These are phyloP conservation scores for Kuraishia ogatae DNA, from an alignment of 805 yeast species.

Conservation along the genomic window DNA sequence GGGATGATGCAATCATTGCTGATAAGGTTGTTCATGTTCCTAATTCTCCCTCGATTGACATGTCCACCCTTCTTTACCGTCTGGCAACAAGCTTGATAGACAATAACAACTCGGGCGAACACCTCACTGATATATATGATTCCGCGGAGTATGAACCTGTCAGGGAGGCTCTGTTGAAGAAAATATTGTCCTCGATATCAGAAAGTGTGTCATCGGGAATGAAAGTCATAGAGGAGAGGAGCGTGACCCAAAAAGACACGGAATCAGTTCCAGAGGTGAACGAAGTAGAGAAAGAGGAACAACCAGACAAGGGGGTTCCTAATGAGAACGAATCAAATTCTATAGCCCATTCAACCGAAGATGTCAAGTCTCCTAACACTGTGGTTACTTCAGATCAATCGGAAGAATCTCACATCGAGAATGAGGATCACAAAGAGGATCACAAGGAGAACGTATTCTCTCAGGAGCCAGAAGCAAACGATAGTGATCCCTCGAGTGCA, in stretches of 20 bases:
- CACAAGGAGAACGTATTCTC: no score
- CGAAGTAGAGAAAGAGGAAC: constrained; percentile 3
- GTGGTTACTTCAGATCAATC: neutral
- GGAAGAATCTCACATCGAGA: constrained; percentile 1
- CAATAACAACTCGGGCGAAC: constrained; percentile 23
- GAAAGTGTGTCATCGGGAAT: neutral
- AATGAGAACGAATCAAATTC: neutral
- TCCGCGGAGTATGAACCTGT: constrained; percentile 9
- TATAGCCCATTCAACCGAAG: constrained; percentile 1
- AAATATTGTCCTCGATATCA: constrained; percentile 3
- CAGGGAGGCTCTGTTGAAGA: constrained; percentile 6
- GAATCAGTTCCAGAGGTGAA: constrained; percentile 1
- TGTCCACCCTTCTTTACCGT: constrained; percentile 1
- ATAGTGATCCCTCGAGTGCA: neutral
- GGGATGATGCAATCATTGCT: neutral
- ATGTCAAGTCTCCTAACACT: neutral
- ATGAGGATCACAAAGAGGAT: constrained; percentile 1
- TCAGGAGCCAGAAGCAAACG: neutral
- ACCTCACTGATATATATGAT: constrained; percentile 17
- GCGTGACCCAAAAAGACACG: constrained; percentile 3
- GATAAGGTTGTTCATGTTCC: neutral
- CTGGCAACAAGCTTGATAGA: neutral
- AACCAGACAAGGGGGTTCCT: neutral
- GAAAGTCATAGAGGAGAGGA: constrained; percentile 5
- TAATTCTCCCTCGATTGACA: neutral